Conservation (phyloP, 768 basidiomycete genomes). For the Rubroboletus satanas region DNA sequence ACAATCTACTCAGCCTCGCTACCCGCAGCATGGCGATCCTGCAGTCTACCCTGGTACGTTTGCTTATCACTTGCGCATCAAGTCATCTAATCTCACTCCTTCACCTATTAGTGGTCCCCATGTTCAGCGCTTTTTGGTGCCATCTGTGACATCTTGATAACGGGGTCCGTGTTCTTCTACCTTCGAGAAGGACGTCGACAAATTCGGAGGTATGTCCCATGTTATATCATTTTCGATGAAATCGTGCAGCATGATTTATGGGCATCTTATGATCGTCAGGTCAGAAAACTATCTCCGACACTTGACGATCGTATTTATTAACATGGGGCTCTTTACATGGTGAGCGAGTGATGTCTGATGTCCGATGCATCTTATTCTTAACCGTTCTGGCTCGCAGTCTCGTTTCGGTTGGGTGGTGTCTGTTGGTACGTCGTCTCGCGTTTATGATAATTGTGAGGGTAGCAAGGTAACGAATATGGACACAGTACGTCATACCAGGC, state of each 20-base stretch:
- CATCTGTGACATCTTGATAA: no score
- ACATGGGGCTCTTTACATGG: neutral
- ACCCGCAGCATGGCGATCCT: neutral
- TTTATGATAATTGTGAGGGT: neutral
- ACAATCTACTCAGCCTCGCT: neutral
- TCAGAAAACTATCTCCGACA: conserved; percentile 6
- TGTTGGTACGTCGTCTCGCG: no score
- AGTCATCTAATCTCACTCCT: neutral
- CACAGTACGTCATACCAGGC: neutral
- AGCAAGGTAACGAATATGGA: neutral
- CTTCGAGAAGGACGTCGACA: no score
- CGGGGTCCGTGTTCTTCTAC: no score
- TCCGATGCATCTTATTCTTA: no score
- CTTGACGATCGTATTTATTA: conserved; percentile 8
- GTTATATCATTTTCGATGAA: neutral
- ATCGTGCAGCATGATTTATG: neutral
- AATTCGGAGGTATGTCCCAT: no score
- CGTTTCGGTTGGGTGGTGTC: no score
- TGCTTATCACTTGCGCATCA: neutral
- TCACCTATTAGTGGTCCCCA: no score
- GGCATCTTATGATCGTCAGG: neutral
- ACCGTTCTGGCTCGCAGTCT: no score
- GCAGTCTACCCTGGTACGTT: neutral
- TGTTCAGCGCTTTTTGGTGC: no score
- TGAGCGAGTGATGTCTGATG: neutral